Conservation (phyloP, 306 rosid species). For the Argentina anserina region DNA sequence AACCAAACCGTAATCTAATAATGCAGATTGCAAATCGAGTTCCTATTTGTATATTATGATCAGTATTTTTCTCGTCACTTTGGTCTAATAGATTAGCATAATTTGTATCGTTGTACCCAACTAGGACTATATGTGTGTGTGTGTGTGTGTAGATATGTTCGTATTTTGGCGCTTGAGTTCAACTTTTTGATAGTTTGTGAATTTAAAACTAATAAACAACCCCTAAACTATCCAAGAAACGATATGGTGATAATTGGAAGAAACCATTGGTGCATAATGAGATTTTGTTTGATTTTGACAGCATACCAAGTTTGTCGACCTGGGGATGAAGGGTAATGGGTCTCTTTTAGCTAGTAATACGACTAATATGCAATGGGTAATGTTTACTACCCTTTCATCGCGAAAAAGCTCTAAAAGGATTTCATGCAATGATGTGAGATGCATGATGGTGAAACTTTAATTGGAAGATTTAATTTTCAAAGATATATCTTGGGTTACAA, state of each 20-base stretch:
- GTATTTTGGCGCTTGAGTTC: background rate
- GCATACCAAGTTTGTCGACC: constrained; percentile 9
- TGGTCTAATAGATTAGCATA: background rate
- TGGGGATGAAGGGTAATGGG: background rate
- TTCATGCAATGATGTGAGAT: too few species aligned
- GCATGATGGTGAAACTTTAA: too few species aligned
- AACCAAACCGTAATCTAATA: background rate
- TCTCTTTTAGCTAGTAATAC: background rate
- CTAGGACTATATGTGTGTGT: background rate
- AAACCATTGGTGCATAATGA: background rate
- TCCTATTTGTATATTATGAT: background rate
- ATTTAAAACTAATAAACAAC: background rate
- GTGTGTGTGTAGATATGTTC: too few species aligned
- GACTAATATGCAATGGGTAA: too few species aligned
- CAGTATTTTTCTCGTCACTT: background rate
- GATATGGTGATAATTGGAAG: constrained; percentile 30
- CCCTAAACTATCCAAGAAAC: constrained; percentile 25
- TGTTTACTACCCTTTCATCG: background rate
- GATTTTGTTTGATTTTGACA: constrained; percentile 33
- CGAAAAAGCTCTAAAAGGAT: too few species aligned
- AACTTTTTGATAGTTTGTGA: background rate
- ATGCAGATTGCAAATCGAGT: background rate
- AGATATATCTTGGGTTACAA: too few species aligned
- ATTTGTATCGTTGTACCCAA: constrained; percentile 13
- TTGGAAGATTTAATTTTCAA: too few species aligned